Base-by-base conservation (phyloP, 108 stramenopile species). In the Fragilaria radians region DNA sequence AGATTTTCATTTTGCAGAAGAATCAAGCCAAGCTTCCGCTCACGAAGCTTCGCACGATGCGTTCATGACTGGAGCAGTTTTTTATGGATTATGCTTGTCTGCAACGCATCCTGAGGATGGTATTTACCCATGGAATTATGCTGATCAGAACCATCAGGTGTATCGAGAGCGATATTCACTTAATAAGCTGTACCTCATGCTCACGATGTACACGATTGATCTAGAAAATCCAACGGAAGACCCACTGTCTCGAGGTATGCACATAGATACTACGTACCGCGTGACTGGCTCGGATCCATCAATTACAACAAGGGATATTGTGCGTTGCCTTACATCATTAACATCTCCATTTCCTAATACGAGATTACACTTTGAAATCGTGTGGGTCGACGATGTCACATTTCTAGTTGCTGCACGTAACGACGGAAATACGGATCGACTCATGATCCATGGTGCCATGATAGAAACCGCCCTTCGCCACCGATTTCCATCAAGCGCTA, bases 31-130 rank as follows among this genome's bases (percentile, higher is more conserved):
- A 23, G 69, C 57, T 29, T 30, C 62, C 2, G 24, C 45, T n/a
- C 89, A 91, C 54, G 85, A 87, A 57, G 86, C 89, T 53, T 71
- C 79, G 1, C 83, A 75, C 55, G 85, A 91, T 70, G 85, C 85
- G 27, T 87, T 69, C 67, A 86, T 83, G 78, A 87, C 89, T 3
- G 89, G 83, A 31, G 57, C 55, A 26, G 55, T 67, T 19, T 73
- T 70, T 51, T 28, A 4, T 18, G 2, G 0, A 28, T 32, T 63
- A 47, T 54, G 32, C 30, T n/a, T 17, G 23, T 60, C 23, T 48
- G 51, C 33, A 1, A 32, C 45, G 51, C 14, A 26, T 36, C 29
- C 17, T 54, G n/a, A n/a, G n/a, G n/a, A n/a, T n/a, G n/a, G n/a
- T n/a, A n/a, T n/a, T n/a, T n/a, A n/a, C n/a, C n/a, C n/a, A n/a